A percentile compares a stretch with the other conserved stretches of the same genome.
Evolutionary conservation across 495 filamentous ascomycete genomes (phyloP).

Genomic region (Penicillium bovifimosum): DNA sequence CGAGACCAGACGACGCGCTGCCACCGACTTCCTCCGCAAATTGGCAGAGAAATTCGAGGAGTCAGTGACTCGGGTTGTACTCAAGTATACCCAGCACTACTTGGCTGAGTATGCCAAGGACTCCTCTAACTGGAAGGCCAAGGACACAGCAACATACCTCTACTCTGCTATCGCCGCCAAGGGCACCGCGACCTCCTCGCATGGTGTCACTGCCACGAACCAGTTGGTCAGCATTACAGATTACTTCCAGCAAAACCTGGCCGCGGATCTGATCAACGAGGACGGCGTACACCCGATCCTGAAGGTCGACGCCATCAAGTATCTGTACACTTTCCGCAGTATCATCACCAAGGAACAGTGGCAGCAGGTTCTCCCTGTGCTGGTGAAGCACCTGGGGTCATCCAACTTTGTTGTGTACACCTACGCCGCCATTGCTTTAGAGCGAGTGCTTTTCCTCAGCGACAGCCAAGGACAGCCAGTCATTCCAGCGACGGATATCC

Average conservation of each 20-base stretch:
- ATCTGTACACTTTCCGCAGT: slow-evolving; percentile 90
- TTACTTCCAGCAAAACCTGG: slow-evolving; percentile 88
- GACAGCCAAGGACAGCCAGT: slow-evolving; percentile 66
- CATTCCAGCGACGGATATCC: slow-evolving; percentile 65
- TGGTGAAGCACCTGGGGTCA: slow-evolving; percentile 84
- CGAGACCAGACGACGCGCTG: slow-evolving; percentile 83
- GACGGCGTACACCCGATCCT: slow-evolving; percentile 71
- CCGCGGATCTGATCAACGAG: slow-evolving; percentile 67
- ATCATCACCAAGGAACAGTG: slow-evolving; percentile 82
- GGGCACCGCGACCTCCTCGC: slow-evolving; percentile 73
- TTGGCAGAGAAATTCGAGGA: slow-evolving; percentile 83
- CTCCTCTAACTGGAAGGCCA: slow-evolving; percentile 82
- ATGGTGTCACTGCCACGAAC: slow-evolving; percentile 88
- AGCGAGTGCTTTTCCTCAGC: slow-evolving; percentile 79
- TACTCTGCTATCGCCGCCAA: slow-evolving; percentile 93
- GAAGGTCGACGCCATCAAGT: slow-evolving; percentile 97
- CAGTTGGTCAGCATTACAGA: slow-evolving; percentile 75
- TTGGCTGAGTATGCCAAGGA: slow-evolving; percentile 62
- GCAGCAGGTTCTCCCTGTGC: slow-evolving; percentile 77
- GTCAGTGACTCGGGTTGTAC: slow-evolving; percentile 74
- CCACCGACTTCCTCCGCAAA: slow-evolving; percentile 86
- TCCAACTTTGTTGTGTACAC: slow-evolving; percentile 93
- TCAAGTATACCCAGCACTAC: slow-evolving; percentile 75
- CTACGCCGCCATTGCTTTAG: slow-evolving; percentile 90
- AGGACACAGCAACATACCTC: slow-evolving; percentile 94